These are phyloP conservation scores for Verticillium nonalfalfae DNA, from an alignment of 2,329 filamentous ascomycete species.

Conservation along the genomic window DNA sequence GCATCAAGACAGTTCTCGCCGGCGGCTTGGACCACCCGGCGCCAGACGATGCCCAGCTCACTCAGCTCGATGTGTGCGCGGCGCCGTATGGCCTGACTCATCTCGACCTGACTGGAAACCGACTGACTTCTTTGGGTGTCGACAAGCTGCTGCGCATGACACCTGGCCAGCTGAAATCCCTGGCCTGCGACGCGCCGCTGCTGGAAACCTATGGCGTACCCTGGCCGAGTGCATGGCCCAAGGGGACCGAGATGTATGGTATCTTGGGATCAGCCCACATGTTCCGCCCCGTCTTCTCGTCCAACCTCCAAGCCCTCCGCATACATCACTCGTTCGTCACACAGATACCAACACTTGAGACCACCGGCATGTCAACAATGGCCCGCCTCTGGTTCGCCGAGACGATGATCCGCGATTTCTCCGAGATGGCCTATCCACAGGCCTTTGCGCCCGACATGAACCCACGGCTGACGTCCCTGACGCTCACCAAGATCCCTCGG, in stretches of 20 bases:
- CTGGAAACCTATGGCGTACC: conserved; percentile 15
- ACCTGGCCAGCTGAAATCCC: conserved; percentile 41
- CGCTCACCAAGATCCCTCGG: conserved; percentile 47
- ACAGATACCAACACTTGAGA: conserved; percentile 37
- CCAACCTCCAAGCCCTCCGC: conserved; percentile 44
- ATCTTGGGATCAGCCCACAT: conserved; percentile 37
- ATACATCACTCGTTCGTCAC: conserved; percentile 58
- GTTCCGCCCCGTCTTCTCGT: conserved; percentile 46
- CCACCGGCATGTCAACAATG: conserved; percentile 27
- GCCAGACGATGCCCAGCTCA: conserved; percentile 6
- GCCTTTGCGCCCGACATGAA: conserved; percentile 50
- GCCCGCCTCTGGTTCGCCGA: conserved; percentile 36
- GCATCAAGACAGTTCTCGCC: conserved; percentile 17
- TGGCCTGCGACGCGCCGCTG: conserved; percentile 39
- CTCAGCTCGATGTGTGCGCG: conserved; percentile 16
- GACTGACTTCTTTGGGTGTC: conserved; percentile 36
- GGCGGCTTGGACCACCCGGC: conserved; percentile 4
- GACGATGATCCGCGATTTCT: conserved; percentile 32
- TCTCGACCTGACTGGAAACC: conserved; percentile 44
- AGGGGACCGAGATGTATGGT: conserved; percentile 29
- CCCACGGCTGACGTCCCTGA: conserved; percentile 44
- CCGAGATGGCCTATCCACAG: conserved; percentile 38
- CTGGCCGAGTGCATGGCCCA: conserved; percentile 18
- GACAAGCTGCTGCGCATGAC: conserved; percentile 33
- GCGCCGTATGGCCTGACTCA: conserved; percentile 40